phyloP scores from a whole-genome alignment of 176 grass and related monocot genomes.

The Oryza meyeriana region DNA sequence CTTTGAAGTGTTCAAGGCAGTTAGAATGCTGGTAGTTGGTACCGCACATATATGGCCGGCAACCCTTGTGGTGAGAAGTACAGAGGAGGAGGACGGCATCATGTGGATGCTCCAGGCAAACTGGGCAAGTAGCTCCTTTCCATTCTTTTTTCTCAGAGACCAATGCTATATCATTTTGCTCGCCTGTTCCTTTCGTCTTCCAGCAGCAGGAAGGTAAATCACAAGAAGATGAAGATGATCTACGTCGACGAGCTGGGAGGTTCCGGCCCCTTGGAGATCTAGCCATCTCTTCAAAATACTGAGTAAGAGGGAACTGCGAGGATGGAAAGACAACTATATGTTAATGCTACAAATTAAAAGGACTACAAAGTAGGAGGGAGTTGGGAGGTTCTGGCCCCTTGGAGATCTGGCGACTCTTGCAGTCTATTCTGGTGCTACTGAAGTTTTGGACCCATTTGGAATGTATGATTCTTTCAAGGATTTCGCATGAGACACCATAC shows the following conservation, averaged over 20 bases:
- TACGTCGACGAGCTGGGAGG: conserved; percentile 41
- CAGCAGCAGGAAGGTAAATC: conserved; percentile 27
- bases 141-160: conserved; percentile 71
- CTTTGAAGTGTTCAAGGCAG: conserved; percentile 87
- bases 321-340: not conserved
- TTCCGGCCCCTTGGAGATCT: conserved; percentile 40
- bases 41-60: conserved; percentile 94
- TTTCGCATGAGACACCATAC: not conserved
- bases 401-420: no score
- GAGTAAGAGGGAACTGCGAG: conserved; percentile 23
- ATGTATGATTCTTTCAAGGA: not conserved
- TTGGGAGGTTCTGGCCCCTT: no score
- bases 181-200: conserved; percentile 26
- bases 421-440: no score
- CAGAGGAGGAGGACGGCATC: conserved; percentile 97
- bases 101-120: conserved; percentile 92
- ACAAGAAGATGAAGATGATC: conserved; percentile 39
- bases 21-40: conserved; percentile 82
- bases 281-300: conserved; percentile 48
- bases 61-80: conserved; percentile 89
- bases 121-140: conserved; percentile 80
- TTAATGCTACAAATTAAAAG: not conserved
- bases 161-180: conserved; percentile 37
- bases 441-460: not conserved
- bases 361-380: no score